phyloP scores from a whole-genome alignment of 1,139 yeast species.

The Geotrichum histeridarum region DNA sequence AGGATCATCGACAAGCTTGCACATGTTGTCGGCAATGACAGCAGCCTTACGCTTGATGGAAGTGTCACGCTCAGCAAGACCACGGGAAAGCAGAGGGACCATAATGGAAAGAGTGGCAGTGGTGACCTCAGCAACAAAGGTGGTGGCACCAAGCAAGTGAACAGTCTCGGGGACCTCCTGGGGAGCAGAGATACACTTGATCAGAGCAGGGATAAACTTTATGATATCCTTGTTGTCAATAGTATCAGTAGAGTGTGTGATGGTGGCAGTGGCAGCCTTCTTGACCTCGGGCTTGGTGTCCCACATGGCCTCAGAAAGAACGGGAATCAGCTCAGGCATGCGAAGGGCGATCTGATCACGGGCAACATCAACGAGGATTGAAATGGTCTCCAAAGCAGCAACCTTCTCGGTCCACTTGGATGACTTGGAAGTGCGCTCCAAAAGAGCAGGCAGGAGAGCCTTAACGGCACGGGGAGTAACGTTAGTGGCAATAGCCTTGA shows the following conservation, averaged over 20 bases:
- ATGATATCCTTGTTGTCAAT: conserved; percentile 99
- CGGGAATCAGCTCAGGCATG: conserved; percentile 99
- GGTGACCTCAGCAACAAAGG: conserved; percentile 98
- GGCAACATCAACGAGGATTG: conserved; percentile 88
- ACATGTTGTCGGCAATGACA: conserved; percentile 98
- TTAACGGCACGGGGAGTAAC: conserved; percentile 92
- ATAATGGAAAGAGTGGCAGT: conserved; percentile 98
- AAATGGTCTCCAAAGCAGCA: conserved; percentile 76
- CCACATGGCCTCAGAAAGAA: conserved; percentile 99
- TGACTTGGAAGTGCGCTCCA: conserved; percentile 62
- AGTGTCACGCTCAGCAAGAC: conserved; percentile 99
- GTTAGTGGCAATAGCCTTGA: conserved; percentile 70
- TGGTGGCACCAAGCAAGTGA: conserved; percentile 97
- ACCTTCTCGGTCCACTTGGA: conserved; percentile 98
- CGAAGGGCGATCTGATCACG: conserved; percentile 94
- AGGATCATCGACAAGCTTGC: conserved; percentile 99
- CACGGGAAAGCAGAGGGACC: conserved; percentile 98
- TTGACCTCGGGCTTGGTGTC: conserved; percentile 98
- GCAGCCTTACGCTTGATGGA: conserved; percentile 99
- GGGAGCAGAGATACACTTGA: conserved; percentile 95
- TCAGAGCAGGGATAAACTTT: conserved; percentile 96
- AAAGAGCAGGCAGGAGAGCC: conserved; percentile 77
- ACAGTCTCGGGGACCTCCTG: conserved; percentile 97
- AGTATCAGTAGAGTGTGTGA: conserved; percentile 94
- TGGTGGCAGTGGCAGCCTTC: conserved; percentile 91